Evolutionary conservation across 345 rosid species (phyloP), one percentile per base, ranked within the genome.

Genomic region (Eucalyptus regnans): DNA sequence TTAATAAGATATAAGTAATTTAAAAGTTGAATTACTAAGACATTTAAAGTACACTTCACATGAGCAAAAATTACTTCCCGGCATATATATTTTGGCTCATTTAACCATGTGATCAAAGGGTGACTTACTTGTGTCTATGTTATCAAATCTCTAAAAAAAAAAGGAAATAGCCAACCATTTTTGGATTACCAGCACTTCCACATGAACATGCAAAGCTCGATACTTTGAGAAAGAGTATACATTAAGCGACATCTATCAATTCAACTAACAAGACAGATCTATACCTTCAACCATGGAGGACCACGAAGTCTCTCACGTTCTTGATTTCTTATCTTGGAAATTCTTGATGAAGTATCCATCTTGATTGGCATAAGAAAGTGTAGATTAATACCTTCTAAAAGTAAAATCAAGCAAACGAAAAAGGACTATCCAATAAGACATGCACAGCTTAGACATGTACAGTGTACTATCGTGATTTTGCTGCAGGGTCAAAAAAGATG

Each of bases 271-370:
- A 54, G 54, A 89, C 37, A 41, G 48, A 76, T 76, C 84, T 41
- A 88, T 93, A 97, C 99, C 97, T 96, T 96, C 92, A 98, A 89
- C 99, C 99, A 97, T 58, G 97, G 95, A 91, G 99, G 99, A 86
- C 99, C 99, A 14, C 93, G 97, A 66, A 98, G 97, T 90, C 99
- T 96, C 91, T 96, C 97, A 43, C 99, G 97, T 89, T 98, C 99
- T 81, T 93, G 94, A 88, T 90, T 97, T 89, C 99, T 91, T 89
- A 98, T 98, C 94, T 97, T 98, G 83, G 99, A 95, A 92, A 98
- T 96, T 94, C 99, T 96, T 88, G 99, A 97, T 87, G 99, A 95
- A 90, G 96, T 96, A 90, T 98, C 99, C 99, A 98, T 97, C 99
- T 98, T 93, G 86, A 93, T 95, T 93, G 94, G 90, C 97, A 94